Conservation (phyloP, 2,329 filamentous ascomycete genomes). For the Elsinoe perseae region DNA sequence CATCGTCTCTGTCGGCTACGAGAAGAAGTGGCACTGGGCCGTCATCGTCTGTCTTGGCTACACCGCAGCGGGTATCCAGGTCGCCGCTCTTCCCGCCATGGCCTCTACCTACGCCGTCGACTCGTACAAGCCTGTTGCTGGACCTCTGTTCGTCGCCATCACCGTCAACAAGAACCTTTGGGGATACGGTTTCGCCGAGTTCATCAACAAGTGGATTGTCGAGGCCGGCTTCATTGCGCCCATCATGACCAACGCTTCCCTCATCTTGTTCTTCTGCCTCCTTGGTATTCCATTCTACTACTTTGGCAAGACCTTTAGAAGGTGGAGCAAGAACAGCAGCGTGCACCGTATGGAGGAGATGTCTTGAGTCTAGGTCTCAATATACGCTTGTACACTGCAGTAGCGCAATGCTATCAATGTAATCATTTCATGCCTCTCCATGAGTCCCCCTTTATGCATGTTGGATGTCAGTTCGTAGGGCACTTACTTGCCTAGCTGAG, state of each 20-base stretch:
- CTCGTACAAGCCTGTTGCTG: conserved; percentile 56
- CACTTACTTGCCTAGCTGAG: too few relatives aligned
- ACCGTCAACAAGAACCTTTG: conserved; percentile 59
- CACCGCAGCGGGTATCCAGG: conserved; percentile 50
- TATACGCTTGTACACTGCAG: not conserved
- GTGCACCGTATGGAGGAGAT: conserved; percentile 11
- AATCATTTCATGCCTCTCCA: not conserved
- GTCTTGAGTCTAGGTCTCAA: not conserved
- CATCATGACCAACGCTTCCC: conserved; percentile 53
- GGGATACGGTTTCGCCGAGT: conserved; percentile 45
- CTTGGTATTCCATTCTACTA: conserved; percentile 51
- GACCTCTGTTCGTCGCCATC: conserved; percentile 52
- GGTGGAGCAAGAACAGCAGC: conserved; percentile 36
- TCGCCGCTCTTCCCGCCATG: conserved; percentile 54
- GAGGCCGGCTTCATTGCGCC: conserved; percentile 46
- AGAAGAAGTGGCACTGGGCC: conserved; percentile 43
- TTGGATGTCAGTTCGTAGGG: too few relatives aligned
- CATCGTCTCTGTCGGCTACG: conserved; percentile 39
- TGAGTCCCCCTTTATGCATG: too few relatives aligned
- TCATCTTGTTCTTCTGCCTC: conserved; percentile 47
- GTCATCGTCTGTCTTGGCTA: conserved; percentile 53
- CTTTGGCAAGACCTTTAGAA: conserved; percentile 51
- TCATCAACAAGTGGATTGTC: conserved; percentile 40
- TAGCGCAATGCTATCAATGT: not conserved
- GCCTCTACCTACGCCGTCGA: conserved; percentile 54